These are phyloP conservation scores for Mycena epipterygia DNA, from an alignment of 768 basidiomycete species.

Conservation along the genomic window DNA sequence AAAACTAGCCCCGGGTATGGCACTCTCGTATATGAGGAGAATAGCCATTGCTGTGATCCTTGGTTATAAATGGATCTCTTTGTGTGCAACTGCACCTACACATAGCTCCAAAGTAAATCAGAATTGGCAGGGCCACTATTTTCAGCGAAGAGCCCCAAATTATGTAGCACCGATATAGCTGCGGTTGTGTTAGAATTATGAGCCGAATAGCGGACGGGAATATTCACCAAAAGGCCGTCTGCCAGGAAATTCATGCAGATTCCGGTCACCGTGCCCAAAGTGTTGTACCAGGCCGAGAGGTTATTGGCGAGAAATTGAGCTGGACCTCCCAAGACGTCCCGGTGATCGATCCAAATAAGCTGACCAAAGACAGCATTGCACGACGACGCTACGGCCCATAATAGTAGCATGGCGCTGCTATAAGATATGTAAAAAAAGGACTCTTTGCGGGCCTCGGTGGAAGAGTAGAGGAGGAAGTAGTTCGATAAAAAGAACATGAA, in stretches of 20 bases:
- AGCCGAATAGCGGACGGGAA: not conserved
- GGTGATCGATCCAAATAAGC: slow-evolving; percentile 49
- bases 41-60: slow-evolving; percentile 43
- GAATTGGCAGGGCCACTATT: slow-evolving; percentile 36
- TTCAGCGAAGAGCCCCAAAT: slow-evolving; percentile 43
- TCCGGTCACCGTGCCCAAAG: slow-evolving; percentile 43
- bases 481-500: slow-evolving; percentile 42
- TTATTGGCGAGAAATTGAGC: slow-evolving; percentile 43
- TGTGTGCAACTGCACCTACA: slow-evolving; percentile 20
- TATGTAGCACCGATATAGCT: slow-evolving; percentile 57
- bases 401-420: slow-evolving; percentile 42
- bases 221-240: slow-evolving; percentile 51
- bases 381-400: slow-evolving; percentile 49
- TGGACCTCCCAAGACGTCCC: slow-evolving; percentile 45
- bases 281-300: slow-evolving; percentile 48
- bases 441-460: slow-evolving; percentile 32
- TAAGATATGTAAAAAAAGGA: slow-evolving; percentile 39
- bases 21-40: slow-evolving; percentile 46
- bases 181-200: not conserved
- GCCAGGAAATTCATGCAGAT: slow-evolving; percentile 49
- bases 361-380: slow-evolving; percentile 36
- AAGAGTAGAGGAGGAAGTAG: slow-evolving; percentile 32
- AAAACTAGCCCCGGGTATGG: slow-evolving; percentile 46
- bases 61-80: not conserved
- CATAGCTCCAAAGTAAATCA: slow-evolving; percentile 42